Percentiles rank a stretch among this genome's conserved stretches.
Evolutionary conservation across 306 rosid species (phyloP).

Genomic region (Ormosia semicastrata): DNA sequence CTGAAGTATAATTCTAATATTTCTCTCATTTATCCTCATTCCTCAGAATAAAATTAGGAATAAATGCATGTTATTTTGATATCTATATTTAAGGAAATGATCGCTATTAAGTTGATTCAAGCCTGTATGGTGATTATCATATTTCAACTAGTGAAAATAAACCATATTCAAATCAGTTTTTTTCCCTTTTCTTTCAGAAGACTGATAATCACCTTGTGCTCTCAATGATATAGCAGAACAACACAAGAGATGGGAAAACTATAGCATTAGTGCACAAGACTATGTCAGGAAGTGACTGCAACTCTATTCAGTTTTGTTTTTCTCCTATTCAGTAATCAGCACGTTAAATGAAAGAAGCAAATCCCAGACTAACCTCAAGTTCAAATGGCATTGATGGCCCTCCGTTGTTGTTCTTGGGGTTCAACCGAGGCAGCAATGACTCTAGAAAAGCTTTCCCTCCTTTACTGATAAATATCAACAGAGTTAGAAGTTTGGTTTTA

Average conservation of each 20-base stretch:
- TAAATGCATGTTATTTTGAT: not conserved
- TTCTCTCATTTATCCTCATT: not conserved
- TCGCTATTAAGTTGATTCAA: not conserved
- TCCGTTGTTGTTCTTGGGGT: constrained; percentile 77
- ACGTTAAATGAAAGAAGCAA: constrained; percentile 11
- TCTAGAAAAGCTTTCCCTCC: constrained; percentile 95
- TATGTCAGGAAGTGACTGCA: constrained; percentile 3
- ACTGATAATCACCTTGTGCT: not conserved
- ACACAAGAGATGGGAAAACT: not conserved
- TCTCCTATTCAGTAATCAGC: not conserved
- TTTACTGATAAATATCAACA: constrained; percentile 53
- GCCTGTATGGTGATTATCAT: not conserved
- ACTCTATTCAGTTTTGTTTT: constrained; percentile 2
- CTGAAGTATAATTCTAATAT: not conserved
- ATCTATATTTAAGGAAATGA: not conserved
- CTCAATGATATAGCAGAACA: not conserved
- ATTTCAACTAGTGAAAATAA: constrained; percentile 6
- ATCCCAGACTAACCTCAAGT: constrained; percentile 70
- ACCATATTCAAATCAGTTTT: not conserved
- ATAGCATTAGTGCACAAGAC: not conserved
- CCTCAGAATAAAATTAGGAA: not conserved
- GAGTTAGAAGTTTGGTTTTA: constrained; percentile 23
- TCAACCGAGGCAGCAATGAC: constrained; percentile 77
- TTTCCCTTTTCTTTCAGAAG: not conserved
- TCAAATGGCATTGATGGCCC: constrained; percentile 95